Base-by-base conservation (phyloP, 306 rosid genomes). In the Lotus japonicus region DNA sequence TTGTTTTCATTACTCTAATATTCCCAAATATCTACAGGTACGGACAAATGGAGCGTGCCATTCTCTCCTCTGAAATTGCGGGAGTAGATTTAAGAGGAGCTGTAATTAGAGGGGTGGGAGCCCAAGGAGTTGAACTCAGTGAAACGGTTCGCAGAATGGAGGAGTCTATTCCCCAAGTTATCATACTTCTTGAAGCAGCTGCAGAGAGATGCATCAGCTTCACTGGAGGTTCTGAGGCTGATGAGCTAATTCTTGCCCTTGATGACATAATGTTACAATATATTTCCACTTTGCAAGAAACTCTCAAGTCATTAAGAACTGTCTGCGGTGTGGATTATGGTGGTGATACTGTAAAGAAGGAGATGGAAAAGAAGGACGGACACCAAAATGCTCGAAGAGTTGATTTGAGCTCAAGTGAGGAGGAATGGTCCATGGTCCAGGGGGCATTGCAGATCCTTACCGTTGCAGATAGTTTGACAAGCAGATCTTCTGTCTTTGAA, bases 91-190 rank as follows among this genome's bases (percentile, higher is more conserved):
- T 95, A 70, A 85, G 99, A 76, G 99, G 99, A 84, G 99, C 99
- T 65, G 99, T 95, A 60, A 83, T 95, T 36, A 92, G 99, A 70
- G 99, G 97, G 41, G 84, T 95, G 76, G 99, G 99, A 74, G 97
- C 99, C 64, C 99, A 95, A 74, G 99, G 99, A 67, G 79, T 95
- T 80, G 99, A 95, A 68, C 97, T 95, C 79, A 95, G 99, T 81
- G 99, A 95, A 80, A 88, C 99, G 21, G 99, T 95, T 75, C 92
- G 99, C 75, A 95, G 99, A 86, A 90, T 95, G 99, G 99, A 95
- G 87, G 99, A 95, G 77, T 95, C 97, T 41, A 87, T 95, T 58
- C 96, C 99, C 73, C 99, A 88, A 76, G 84, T 95, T 77, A 87
- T 85, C 73, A 69, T 95, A 64, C 95, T 90, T 80, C 95, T 95